These are phyloP conservation scores for Ceratopteris richardii DNA, from an alignment of 75 land plant genomes.

Conservation along the genomic window DNA sequence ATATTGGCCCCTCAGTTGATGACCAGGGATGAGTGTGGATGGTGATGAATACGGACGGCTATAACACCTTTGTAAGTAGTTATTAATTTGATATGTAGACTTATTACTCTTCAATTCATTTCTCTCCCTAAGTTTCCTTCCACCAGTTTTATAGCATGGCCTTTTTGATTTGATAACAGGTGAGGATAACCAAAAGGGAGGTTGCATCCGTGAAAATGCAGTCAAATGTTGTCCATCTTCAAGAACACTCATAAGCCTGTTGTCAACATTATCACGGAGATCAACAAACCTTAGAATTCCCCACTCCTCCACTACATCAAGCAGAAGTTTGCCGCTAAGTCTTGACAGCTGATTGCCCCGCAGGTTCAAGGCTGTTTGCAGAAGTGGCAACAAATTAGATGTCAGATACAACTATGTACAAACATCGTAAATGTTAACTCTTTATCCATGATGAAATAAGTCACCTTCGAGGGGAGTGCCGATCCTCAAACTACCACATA, in stretches of 20 bases:
- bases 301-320: conserved; percentile 20
- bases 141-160: background rate
- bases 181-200: conserved; percentile 3
- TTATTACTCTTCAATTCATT: background rate
- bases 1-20: background rate
- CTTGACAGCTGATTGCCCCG: conserved; percentile 16
- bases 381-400: no score
- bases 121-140: background rate
- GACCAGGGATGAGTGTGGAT: background rate
- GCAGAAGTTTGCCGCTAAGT: conserved; percentile 11
- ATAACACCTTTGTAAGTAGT: background rate
- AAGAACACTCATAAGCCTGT: conserved; percentile 9
- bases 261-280: conserved; percentile 17
- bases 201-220: conserved; percentile 12
- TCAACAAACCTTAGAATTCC: conserved; percentile 16
- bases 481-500: conserved; percentile 17
- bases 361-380: conserved; percentile 17
- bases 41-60: background rate
- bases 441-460: no score
- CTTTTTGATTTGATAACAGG: background rate
- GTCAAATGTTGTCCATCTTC: conserved; percentile 14
- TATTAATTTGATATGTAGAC: background rate
- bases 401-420: no score
- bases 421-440: no score
- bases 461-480: conserved; percentile 21